Conservation (phyloP, 75 land plant species). For the Isoetes taiwanensis region DNA sequence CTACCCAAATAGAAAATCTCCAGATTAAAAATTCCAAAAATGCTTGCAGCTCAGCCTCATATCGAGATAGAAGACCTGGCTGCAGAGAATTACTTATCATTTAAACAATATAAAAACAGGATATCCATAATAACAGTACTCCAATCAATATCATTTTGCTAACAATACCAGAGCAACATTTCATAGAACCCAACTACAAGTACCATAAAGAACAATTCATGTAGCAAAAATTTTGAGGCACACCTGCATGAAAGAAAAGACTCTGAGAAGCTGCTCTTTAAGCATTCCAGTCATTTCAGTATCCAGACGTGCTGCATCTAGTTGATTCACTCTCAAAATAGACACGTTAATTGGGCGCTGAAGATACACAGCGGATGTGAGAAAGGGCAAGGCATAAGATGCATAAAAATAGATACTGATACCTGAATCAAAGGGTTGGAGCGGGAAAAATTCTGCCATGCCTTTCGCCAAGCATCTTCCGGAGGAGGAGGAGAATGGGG, state of each 20-base stretch:
- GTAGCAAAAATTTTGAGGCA: background rate
- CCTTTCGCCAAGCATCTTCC: no score
- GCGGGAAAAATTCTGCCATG: no score
- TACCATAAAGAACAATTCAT: background rate
- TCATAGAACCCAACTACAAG: no score
- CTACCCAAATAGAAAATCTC: conserved; percentile 96
- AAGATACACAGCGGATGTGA: no score
- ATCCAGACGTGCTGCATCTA: conserved; percentile 85
- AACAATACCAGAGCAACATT: no score
- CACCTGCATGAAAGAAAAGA: conserved; percentile 91
- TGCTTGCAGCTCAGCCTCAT: conserved; percentile 87
- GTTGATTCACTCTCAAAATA: conserved; percentile 80
- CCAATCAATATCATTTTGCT: no score
- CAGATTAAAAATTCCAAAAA: conserved; percentile 91
- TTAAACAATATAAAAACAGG: background rate
- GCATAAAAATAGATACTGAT: no score
- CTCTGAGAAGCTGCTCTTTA: conserved; percentile 81
- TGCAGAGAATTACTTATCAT: conserved; percentile 32
- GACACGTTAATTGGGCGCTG: conserved; percentile 9
- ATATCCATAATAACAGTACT: no score
- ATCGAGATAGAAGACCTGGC: conserved; percentile 94
- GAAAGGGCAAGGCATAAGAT: no score
- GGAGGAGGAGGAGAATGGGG: no score
- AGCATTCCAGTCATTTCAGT: conserved; percentile 96
- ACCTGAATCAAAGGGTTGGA: no score